Percentiles rank a stretch among this genome's conserved stretches.
Conservation (phyloP, 2,329 filamentous ascomycete species). For the Colletotrichum salicis region DNA sequence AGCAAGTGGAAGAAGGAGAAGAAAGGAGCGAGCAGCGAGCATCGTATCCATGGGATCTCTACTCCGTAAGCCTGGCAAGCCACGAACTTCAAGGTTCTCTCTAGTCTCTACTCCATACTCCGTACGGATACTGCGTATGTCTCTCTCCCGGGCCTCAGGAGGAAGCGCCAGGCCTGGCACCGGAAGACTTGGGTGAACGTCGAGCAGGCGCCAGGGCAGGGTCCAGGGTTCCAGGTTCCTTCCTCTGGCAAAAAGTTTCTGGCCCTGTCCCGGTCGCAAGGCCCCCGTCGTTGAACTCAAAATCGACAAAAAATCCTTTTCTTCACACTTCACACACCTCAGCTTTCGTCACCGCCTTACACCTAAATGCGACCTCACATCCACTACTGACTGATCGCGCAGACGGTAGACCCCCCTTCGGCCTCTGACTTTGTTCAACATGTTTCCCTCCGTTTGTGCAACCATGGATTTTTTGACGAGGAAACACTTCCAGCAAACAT, state of each 20-base stretch:
- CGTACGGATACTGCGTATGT: too few species aligned
- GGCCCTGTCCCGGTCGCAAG: slow-evolving; percentile 14
- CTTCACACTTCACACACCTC: slow-evolving; percentile 2
- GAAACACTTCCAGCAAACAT: not conserved
- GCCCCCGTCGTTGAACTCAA: slow-evolving; percentile 18
- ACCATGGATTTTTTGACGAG: not conserved
- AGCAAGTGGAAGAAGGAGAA: not conserved
- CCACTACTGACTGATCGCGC: not conserved
- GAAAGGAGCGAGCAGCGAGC: not conserved
- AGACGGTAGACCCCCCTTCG: not conserved
- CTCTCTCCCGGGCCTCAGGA: slow-evolving; percentile 12
- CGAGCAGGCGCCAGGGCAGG: not conserved
- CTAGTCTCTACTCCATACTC: too few species aligned
- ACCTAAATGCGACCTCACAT: slow-evolving; percentile 32
- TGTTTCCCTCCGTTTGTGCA: not conserved
- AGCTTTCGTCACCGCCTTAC: slow-evolving; percentile 17
- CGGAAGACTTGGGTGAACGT: slow-evolving; percentile 2
- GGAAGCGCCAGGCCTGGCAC: not conserved
- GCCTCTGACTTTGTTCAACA: not conserved
- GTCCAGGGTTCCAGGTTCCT: not conserved
- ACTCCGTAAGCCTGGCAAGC: not conserved
- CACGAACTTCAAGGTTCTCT: not conserved
- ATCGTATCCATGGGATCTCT: not conserved
- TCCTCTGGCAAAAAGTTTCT: slow-evolving; percentile 6
- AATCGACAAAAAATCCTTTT: not conserved